Evolutionary conservation across 1,139 yeast species (phyloP), one percentile per base, ranked within the genome.

Genomic region (Trichomonascaceae sp.): DNA sequence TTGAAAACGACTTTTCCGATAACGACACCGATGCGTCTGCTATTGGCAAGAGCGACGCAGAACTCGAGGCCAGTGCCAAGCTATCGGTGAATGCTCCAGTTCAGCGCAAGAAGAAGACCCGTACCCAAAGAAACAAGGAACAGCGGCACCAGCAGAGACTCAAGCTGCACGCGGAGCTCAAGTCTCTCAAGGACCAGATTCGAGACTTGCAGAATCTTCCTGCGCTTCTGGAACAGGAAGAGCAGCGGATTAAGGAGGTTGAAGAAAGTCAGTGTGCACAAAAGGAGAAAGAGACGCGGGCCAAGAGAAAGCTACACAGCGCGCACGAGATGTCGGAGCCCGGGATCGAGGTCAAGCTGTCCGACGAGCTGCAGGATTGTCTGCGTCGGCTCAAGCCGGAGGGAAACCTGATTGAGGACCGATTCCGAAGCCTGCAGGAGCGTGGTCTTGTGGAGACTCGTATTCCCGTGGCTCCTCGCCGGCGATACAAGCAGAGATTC

Each of bases 361-460:
- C 93, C 13, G 89, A 84, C 51, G 98, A 89, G 57, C 67, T 92
- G 43, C 74, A 80, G 20, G 92, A 81, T 46, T 81, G 93, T 18
- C 65, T 92, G 51, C 72, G 95, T 55, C 71, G 76, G 44, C 64
- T 89, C 51, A 80, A 72, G 53, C 93, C 97, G 0, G 98, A 92
- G 61, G 98, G 98, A 16, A 82, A 79, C 51, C 61, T 84, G 39
- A 65, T 84, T 33, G 75, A 78, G 46, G 96, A 87, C 51, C 76
- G 84, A 43, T 76, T 89, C 75, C 67, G 76, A 54, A 72, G 71
- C 38, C 58, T 89, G 44, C 97, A 89, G 60, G 71, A 81, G 41
- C 67, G 76, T 31, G 99, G 98, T 45, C 71, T 78, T 52, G 67
- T 89, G 37, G 98, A 89, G 56, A 67, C 94, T 5, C 71, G 96